phyloP scores from a whole-genome alignment of 2,329 filamentous ascomycete genomes.

The Ophiosphaerella korrae region DNA sequence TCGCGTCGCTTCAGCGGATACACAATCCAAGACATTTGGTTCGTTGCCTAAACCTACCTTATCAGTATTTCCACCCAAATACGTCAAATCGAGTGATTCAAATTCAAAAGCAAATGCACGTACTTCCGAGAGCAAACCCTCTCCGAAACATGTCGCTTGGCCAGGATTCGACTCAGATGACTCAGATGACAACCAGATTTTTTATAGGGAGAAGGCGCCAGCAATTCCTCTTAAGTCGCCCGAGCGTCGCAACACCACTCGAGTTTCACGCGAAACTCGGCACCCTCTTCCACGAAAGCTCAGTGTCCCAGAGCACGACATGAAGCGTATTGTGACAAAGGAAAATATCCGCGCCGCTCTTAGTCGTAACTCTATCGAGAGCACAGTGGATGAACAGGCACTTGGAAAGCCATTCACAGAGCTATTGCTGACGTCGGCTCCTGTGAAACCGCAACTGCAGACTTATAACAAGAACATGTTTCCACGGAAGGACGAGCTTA shows the following conservation, averaged over 20 bases:
- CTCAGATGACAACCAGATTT: neutral
- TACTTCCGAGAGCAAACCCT: neutral
- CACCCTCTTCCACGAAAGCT: slow-evolving; percentile 4
- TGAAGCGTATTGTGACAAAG: slow-evolving; percentile 37
- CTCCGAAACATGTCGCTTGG: slow-evolving; percentile 8
- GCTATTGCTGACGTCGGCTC: neutral
- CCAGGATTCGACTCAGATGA: slow-evolving; percentile 14
- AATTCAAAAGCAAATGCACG: neutral
- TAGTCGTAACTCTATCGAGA: slow-evolving; percentile 19
- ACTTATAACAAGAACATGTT: slow-evolving; percentile 40
- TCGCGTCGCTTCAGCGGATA: slow-evolving; percentile 12
- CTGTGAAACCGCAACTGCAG: slow-evolving; percentile 9
- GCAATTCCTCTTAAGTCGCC: slow-evolving; percentile 29
- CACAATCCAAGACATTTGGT: neutral
- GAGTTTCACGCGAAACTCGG: neutral
- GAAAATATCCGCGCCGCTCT: slow-evolving; percentile 41
- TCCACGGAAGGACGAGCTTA: slow-evolving; percentile 26
- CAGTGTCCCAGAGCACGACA: slow-evolving; percentile 5
- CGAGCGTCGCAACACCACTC: slow-evolving; percentile 7
- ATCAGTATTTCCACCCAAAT: neutral
- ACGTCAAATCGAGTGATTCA: neutral
- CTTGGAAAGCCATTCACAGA: slow-evolving; percentile 6
- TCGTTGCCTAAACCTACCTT: neutral
- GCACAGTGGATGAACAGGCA: slow-evolving; percentile 21
- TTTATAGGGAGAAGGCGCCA: slow-evolving; percentile 5